Evolutionary conservation across 768 basidiomycete genomes (phyloP).

Genomic region (Mycena venus): DNA sequence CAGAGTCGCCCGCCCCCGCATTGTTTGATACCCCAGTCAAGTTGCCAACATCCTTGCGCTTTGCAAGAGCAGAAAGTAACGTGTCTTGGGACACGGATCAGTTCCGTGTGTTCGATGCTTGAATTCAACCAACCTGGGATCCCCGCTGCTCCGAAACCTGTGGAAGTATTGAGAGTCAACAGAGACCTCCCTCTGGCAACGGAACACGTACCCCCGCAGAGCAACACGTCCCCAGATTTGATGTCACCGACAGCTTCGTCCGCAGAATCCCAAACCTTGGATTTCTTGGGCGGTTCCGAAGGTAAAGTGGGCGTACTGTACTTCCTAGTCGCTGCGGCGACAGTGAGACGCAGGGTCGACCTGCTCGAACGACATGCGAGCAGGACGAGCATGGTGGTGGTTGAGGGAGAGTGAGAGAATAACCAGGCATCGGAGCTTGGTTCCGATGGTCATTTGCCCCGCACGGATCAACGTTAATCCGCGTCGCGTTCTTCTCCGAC

Average conservation of each 20-base stretch:
- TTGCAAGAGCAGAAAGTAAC: constrained; percentile 81
- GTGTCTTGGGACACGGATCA: constrained; percentile 68
- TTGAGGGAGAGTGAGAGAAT: constrained; percentile 13
- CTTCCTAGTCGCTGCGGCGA: constrained; percentile 37
- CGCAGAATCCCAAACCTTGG: constrained; percentile 85
- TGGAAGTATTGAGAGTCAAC: constrained; percentile 6
- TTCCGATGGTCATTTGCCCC: neutral
- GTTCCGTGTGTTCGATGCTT: neutral
- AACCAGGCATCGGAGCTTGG: neutral
- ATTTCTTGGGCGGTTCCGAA: constrained; percentile 50
- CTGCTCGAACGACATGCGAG: constrained; percentile 21
- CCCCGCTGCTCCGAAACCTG: constrained; percentile 92
- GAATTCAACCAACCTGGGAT: constrained; percentile 74
- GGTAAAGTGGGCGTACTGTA: constrained; percentile 49
- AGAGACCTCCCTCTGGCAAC: neutral
- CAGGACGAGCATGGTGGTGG: constrained; percentile 29
- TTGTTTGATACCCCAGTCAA: constrained; percentile 93
- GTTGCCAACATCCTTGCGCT: constrained; percentile 78
- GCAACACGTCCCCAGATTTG: constrained; percentile 81
- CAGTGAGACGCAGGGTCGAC: constrained; percentile 35
- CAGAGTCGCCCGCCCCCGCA: constrained; percentile 78
- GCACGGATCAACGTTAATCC: neutral
- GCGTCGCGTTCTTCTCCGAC: too few species aligned
- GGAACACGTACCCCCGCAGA: constrained; percentile 80
- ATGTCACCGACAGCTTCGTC: constrained; percentile 89